Evolutionary conservation across 768 basidiomycete species (phyloP), one percentile per base, ranked within the genome.

Genomic region (Lactarius akahatsu): DNA sequence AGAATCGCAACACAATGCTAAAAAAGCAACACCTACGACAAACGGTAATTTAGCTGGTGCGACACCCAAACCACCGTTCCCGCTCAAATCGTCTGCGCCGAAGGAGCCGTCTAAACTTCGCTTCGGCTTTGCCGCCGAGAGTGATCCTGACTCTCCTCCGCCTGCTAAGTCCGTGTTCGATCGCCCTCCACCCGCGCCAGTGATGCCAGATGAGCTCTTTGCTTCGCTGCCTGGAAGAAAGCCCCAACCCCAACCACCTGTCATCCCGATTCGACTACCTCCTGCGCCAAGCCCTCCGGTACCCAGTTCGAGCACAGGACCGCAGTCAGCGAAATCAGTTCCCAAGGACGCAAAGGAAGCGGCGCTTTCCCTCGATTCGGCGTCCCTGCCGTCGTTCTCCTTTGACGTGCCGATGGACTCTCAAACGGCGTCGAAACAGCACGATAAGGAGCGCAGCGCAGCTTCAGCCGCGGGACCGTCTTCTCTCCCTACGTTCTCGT

Each of bases 91-190:
- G 3, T 84, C 80, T 32, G 82, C 82, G 10, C 91, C 91, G 1
- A 90, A 86, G 72, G 88, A 90, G 63, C 90, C 91, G 2, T 91
- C 91, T 65, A 92, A 91, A 72, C 79, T 92, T 64, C 84, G 91
- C 32, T 88, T 82, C 71, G 90, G 89, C 70, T 85, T 88, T 74
- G 84, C 86, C 57, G 82, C 84, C 3, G 88, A 88, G 62, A 56
- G 43, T 11, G 65, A 71, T 57, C 20, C 66, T n/a, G 65, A 56
- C 55, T 56, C 65, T 10, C 47, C 62, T 26, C 62, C 62, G 7
- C 28, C 69, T 55, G 56, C 63, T 23, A 64, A 57, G 36, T 9
- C 65, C 4, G 63, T 18, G 41, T 57, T 28, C 38, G 43, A 57
- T 60, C 32, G 40, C 18, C 56, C 57, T 36, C 50, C 41, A 28